Evolutionary conservation across 2,329 filamentous ascomycete genomes (phyloP).

Genomic region (Chrysosporium keratinophilum): DNA sequence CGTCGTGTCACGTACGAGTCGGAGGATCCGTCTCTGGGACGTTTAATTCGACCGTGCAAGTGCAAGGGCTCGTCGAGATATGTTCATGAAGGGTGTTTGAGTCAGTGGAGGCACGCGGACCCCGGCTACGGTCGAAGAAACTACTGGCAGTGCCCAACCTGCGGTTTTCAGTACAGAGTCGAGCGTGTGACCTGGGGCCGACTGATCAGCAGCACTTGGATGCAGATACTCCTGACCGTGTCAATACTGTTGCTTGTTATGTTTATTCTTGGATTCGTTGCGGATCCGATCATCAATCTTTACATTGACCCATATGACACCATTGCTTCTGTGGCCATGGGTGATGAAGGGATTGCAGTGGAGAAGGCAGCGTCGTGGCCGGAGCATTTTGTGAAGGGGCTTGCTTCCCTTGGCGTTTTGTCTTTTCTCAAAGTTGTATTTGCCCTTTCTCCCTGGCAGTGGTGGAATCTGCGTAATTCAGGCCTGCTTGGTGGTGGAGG

Average conservation of each 20-base stretch:
- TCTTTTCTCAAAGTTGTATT: constrained; percentile 75
- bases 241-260: constrained; percentile 60
- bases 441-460: constrained; percentile 62
- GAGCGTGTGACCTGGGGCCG: constrained; percentile 65
- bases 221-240: constrained; percentile 62
- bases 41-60: constrained; percentile 77
- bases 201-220: constrained; percentile 54
- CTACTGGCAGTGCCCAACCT: constrained; percentile 81
- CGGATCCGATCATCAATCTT: constrained; percentile 81
- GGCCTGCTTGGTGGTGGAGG: constrained; percentile 46
- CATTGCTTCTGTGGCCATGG: constrained; percentile 35
- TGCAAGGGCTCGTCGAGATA: constrained; percentile 91
- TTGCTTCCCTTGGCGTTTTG: constrained; percentile 78
- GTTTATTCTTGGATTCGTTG: constrained; percentile 80
- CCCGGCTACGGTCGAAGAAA: constrained; percentile 55
- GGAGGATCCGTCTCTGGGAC: constrained; percentile 60
- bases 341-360: constrained; percentile 34
- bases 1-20: constrained; percentile 61
- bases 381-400: constrained; percentile 78
- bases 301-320: constrained; percentile 69
- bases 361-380: constrained; percentile 55
- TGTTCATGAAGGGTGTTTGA: constrained; percentile 83
- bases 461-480: constrained; percentile 60
- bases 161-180: constrained; percentile 70
- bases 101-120: constrained; percentile 68